Evolutionary conservation across 345 rosid genomes (phyloP), one percentile per base, ranked within the genome.

Genomic region (Nasturtium officinale): DNA sequence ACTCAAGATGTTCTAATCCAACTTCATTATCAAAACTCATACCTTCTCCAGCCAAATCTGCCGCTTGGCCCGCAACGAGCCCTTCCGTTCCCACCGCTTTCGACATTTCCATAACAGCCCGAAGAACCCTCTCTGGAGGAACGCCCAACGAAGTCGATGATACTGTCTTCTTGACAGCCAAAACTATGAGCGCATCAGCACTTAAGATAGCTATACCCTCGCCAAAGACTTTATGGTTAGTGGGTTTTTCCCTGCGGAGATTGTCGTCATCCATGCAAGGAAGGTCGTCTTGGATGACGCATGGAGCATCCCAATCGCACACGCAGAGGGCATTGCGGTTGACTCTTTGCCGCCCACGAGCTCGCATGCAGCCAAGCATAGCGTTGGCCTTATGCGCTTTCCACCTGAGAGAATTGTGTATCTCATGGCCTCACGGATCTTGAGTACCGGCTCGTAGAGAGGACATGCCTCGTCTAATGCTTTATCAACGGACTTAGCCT

Each of bases 371-470:
- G 91, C 96, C 20, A 92, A 53, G 61, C 96, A 92, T 15, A 92
- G 86, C 25, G 81, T 77, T 0, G 96, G 93, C 3, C 96, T 78
- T 23, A 92, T 90, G 30, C 93, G 79, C 78, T 92, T 90, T 37
- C 96, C 90, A 17, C 85, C 88, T 4, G 89, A 91, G 21, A 92
- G 80, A 13, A 92, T 83, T 20, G 96, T 87, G 79, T 90, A 92
- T 1, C 98, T 82, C 98, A 92, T 92, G 9, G 96, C 84, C 64
- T 90, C 92, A 42, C 87, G 91, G 77, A 92, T 87, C 80, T 85
- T 92, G 9, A 69, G 47, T 51, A 18, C 75, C 2, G 96, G 96
- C 2, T 86, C 82, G 5, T 80, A 65, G 30, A 90, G 67, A 1
- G 87, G 58, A 28, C 90, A 79, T 12, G 96, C 86, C 9, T 80